Base-by-base conservation (phyloP, 2,329 filamentous ascomycete species). In the Ophiocordyceps camponoti-saundersi region DNA sequence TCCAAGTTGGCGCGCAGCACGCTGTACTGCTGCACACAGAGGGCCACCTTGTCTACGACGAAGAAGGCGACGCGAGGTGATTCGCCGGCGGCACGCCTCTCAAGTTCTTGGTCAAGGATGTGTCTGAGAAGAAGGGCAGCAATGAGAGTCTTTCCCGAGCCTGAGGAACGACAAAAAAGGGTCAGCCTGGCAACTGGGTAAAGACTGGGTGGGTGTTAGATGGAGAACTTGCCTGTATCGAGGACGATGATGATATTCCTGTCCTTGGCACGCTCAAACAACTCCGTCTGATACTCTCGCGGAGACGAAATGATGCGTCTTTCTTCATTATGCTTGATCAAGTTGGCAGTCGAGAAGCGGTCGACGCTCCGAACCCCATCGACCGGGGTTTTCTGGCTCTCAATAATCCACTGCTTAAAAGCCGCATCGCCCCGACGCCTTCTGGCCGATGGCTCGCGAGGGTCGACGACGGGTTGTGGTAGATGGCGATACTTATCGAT, bases 71-170 rank as follows among this genome's bases (percentile, higher is more conserved):
- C 74, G 26, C 81, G 80, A 36, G 69, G 75, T 0, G 67, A 57
- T n/a, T 70, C 69, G 2, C 82, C 82, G 2, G 64, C 56, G 0
- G 69, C 72, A 39, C 88, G 76, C 52, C 78, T 67, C 51, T 85
- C 79, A 1, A 95, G 65, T 60, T 98, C 92, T 49, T 81, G 69
- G 39, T 87, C 78, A 29, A 96, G 72, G 11, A 78, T 72, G 59
- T 93, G 77, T 39, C 80, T 78, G 22, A 96, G 72, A 6, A 98
- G 71, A 3, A 96, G 72, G 1, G 86, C 88, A 0, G 92, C 89
- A 54, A 98, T 95, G n/a, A 95, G 70, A 0, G 92, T 98, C 65
- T 98, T 98, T 2, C 92, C 92, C 3, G 87, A 88, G 13, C 92
- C 84, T 81, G 49, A 1, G 16, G 16, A 13, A 43, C 45, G 20